Base-by-base conservation (phyloP, 371 early-diverging fungal species). In the Cokeromyces recurvatus region DNA sequence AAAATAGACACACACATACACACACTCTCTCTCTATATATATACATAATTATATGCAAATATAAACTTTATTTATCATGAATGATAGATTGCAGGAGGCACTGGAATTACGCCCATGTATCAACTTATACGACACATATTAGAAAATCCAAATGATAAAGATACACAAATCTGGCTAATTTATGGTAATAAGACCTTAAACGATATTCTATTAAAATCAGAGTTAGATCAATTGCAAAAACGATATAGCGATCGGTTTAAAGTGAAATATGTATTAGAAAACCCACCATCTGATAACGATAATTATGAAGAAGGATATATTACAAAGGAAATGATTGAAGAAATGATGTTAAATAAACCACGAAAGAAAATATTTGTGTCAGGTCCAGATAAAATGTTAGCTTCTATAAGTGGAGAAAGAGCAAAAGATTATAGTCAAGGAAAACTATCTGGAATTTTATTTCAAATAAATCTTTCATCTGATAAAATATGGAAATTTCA, bases 31-130 rank as follows among this genome's bases (percentile, higher is more conserved):
- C n/a, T n/a, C n/a, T n/a, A n/a, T n/a, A n/a, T n/a, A n/a, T n/a
- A n/a, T n/a, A n/a, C n/a, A n/a, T n/a, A n/a, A n/a, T n/a, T n/a
- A n/a, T n/a, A n/a, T n/a, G n/a, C n/a, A n/a, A n/a, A n/a, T n/a
- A n/a, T n/a, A n/a, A n/a, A n/a, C n/a, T n/a, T n/a, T n/a, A n/a
- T n/a, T n/a, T n/a, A n/a, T n/a, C n/a, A n/a, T n/a, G n/a, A n/a
- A n/a, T n/a, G 46, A 14, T 68, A 64, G 44, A 68, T 67, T 43
- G 81, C 80, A 16, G 59, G 96, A 47, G 98, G 99, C 15, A 88
- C 98, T 32, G 96, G 96, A 32, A 88, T 95, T 53, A 90, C 96
- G 11, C 96, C 96, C 39, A 92, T 92, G 91, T 65, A 62, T 46
- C 68, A 68, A 51, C 50, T 71, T 31, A 58, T 64, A 17, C 48